Percentiles rank a stretch among this genome's conserved stretches.
phyloP scores from a whole-genome alignment of 208 protist species.

The Wallacemonas sp. region DNA sequence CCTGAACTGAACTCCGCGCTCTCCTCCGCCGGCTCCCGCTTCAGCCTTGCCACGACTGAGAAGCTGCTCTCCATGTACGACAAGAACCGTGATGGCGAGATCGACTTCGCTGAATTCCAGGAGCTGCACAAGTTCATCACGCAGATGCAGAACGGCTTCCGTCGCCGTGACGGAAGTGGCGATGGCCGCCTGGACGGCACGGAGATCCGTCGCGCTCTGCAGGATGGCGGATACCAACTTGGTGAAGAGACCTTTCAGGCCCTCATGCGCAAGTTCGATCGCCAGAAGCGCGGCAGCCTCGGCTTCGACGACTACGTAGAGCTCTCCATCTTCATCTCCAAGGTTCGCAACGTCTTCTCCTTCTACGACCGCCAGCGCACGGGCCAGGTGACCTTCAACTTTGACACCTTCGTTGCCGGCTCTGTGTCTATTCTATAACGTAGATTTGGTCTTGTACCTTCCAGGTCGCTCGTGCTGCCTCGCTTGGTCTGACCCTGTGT shows the following conservation, averaged over 20 bases:
- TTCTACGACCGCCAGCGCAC: slow-evolving; percentile 74
- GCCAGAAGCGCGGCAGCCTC: slow-evolving; percentile 60
- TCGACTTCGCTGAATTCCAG: slow-evolving; percentile 77
- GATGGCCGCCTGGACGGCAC: slow-evolving; percentile 68
- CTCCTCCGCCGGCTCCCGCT: slow-evolving; percentile 47
- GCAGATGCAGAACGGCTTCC: slow-evolving; percentile 72
- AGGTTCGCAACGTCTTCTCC: slow-evolving; percentile 62
- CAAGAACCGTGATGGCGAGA: slow-evolving; percentile 54
- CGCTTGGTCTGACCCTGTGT: not conserved
- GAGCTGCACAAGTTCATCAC: slow-evolving; percentile 76
- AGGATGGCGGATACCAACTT: slow-evolving; percentile 47
- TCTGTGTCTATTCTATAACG: slow-evolving; percentile 55
- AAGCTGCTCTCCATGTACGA: slow-evolving; percentile 86
- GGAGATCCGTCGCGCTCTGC: slow-evolving; percentile 69
- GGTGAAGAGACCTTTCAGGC: slow-evolving; percentile 78
- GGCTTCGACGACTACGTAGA: slow-evolving; percentile 90
- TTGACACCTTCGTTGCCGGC: slow-evolving; percentile 66
- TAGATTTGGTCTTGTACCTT: not conserved
- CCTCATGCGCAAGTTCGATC: slow-evolving; percentile 87
- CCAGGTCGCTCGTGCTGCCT: not conserved
- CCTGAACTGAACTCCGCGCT: slow-evolving; percentile 79
- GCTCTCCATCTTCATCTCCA: slow-evolving; percentile 85
- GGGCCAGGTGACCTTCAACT: slow-evolving; percentile 73
- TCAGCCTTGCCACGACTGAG: slow-evolving; percentile 76
- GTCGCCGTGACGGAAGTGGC: slow-evolving; percentile 44